These are phyloP conservation scores for Tolypocladium pustulatum DNA, from an alignment of 2,329 filamentous ascomycete species.

Conservation along the genomic window DNA sequence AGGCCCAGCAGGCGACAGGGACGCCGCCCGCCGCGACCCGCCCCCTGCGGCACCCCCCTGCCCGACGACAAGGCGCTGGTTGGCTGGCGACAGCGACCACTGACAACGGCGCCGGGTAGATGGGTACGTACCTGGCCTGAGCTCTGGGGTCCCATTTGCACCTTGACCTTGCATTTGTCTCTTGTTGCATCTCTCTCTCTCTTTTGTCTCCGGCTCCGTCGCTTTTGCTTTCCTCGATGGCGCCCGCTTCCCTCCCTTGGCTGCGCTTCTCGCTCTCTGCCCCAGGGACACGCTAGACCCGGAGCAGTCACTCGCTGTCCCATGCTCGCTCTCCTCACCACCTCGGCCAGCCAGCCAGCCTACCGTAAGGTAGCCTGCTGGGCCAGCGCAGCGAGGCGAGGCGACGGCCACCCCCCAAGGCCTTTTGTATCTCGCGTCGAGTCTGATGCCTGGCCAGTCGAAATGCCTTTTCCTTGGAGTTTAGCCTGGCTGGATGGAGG, in stretches of 20 bases:
- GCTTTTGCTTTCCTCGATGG: not conserved
- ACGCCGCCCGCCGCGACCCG: not conserved
- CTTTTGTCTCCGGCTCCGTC: not conserved
- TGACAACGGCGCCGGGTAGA: not conserved
- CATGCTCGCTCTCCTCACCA: not conserved
- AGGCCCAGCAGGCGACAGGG: not conserved
- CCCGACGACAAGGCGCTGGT: not conserved
- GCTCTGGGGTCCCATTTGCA: not conserved
- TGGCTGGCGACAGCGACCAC: not conserved
- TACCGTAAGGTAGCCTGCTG: too few relatives aligned
- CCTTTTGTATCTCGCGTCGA: not conserved
- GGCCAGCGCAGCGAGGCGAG: not conserved
- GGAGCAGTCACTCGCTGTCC: not conserved
- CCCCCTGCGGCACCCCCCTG: not conserved
- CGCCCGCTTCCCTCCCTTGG: not conserved
- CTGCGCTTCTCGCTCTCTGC: not conserved
- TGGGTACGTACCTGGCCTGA: not conserved
- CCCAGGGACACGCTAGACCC: not conserved
- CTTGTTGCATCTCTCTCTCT: not conserved
- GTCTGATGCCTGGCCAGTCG: not conserved
- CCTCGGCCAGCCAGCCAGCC: not conserved
- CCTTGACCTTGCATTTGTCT: not conserved
- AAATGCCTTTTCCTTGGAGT: not conserved
- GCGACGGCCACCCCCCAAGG: not conserved
- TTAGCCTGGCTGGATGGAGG: not conserved